Conservation (phyloP, 768 basidiomycete genomes). For the Holtermanniella nyarrowii region DNA sequence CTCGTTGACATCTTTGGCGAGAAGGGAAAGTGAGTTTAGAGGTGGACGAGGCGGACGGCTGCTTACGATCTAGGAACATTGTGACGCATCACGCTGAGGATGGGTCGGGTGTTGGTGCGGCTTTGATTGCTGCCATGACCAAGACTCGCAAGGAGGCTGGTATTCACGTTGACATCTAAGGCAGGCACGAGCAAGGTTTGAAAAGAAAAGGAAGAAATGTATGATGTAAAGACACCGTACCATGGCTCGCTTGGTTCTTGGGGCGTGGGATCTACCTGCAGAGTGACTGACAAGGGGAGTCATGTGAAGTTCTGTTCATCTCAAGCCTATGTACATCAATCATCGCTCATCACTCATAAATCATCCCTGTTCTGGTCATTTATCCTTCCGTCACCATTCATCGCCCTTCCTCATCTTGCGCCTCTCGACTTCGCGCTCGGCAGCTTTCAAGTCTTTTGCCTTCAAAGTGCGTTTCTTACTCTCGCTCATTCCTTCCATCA, state of each 20-base stretch:
- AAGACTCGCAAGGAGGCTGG: constrained; percentile 65
- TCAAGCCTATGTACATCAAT: no score
- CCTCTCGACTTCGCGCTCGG: no score
- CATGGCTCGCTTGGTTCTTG: constrained; percentile 1
- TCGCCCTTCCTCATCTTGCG: no score
- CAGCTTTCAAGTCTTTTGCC: no score
- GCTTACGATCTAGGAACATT: constrained; percentile 49
- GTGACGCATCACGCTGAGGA: constrained; percentile 76
- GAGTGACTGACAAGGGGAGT: no score
- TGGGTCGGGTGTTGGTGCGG: constrained; percentile 88
- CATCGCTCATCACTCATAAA: no score
- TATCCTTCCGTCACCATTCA: no score
- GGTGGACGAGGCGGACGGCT: neutral
- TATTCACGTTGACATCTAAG: constrained; percentile 38
- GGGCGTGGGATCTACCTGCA: no score
- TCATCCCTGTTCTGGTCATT: no score
- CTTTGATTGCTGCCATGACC: constrained; percentile 96
- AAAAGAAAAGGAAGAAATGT: neutral
- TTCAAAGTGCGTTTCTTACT: no score
- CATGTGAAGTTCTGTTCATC: no score
- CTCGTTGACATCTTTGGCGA: constrained; percentile 92
- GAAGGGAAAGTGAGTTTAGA: constrained; percentile 65
- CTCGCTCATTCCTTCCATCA: no score
- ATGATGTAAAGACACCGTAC: neutral
- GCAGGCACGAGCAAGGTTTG: neutral